Evolutionary conservation across 2,329 filamentous ascomycete species (phyloP).

Genomic region (Lasiodiplodia hormozganensis): DNA sequence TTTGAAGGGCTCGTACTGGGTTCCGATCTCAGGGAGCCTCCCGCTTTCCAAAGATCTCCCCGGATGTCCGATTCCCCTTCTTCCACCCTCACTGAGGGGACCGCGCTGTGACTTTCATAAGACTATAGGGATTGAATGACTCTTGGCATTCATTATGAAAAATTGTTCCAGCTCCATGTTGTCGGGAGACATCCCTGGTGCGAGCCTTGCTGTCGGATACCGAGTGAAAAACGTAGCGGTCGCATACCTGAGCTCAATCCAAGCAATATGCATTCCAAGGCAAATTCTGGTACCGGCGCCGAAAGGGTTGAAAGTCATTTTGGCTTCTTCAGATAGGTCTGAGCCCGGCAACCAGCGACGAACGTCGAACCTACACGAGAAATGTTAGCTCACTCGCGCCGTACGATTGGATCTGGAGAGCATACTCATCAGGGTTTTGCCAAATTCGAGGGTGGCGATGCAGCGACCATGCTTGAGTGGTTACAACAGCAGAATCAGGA

Average conservation of each 20-base stretch:
- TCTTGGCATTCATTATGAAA: conserved; percentile 36
- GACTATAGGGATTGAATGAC: too few relatives aligned
- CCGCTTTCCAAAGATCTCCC: too few relatives aligned
- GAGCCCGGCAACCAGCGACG: conserved; percentile 38
- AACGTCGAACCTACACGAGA: conserved; percentile 41
- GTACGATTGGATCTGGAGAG: neutral
- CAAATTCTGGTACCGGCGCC: conserved; percentile 73
- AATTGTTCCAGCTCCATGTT: conserved; percentile 54
- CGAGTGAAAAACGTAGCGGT: conserved; percentile 60
- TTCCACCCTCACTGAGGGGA: too few relatives aligned
- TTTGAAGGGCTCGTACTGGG: too few relatives aligned
- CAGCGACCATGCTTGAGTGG: conserved; percentile 48
- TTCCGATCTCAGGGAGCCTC: too few relatives aligned
- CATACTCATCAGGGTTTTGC: neutral
- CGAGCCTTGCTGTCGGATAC: conserved; percentile 44
- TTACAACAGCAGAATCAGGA: conserved; percentile 44
- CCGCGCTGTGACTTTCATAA: too few relatives aligned
- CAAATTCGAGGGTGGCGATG: conserved; percentile 40
- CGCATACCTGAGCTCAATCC: conserved; percentile 62
- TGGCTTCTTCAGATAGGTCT: conserved; percentile 41
- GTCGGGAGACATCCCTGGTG: conserved; percentile 40
- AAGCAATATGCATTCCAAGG: conserved; percentile 71
- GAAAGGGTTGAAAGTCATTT: conserved; percentile 70
- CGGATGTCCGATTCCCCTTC: too few relatives aligned
- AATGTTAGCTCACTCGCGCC: neutral